Base-by-base conservation (phyloP, 164 flowering plant genomes). In the Nelumbo lutea region DNA sequence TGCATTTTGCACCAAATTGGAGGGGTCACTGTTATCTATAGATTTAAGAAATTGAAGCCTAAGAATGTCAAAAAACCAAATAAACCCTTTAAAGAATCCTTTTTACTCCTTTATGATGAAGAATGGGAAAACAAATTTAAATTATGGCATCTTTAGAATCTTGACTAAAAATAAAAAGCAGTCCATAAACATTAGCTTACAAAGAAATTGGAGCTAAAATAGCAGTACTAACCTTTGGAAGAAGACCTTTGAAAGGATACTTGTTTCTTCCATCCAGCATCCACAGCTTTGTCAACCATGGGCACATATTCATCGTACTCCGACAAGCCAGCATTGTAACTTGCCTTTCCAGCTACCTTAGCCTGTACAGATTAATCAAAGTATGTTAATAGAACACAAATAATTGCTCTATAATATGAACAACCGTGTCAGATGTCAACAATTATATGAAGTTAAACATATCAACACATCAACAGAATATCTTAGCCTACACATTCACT, bases 251-350 rank as follows among this genome's bases (percentile, higher is more conserved):
- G 84, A 65, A 73, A 65, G 40, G 86, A 51, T 43, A 81, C 57
- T 82, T 81, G 85, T 72, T 82, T 86, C 75, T 88, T 83, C 96
- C 93, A 90, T 61, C 80, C 79, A 65, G 86, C 79, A 83, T 91
- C 98, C 63, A 94, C 96, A 64, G 88, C 84, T 75, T 94, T 94
- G 83, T 94, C 97, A 41, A 91, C 91, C 90, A 94, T 86, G 15
- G 97, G 98, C 61, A 90, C 87, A 77, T 83, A 87, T 74, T 92
- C 97, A 78, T 89, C 96, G 76, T 84, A 88, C 58, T 91, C 91
- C 39, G 86, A 57, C 69, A 81, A 83, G 69, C 59, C 75, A 64
- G 77, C 82, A 72, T 74, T 73, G 72, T 68, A 80, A 67, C 79
- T 75, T 61, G 82, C 70, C 69, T 85, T 87, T 44, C 87, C 92